Percentiles rank a stretch among this genome's conserved stretches.
phyloP scores from a whole-genome alignment of 805 yeast species.

The Myxozyma neotropica region DNA sequence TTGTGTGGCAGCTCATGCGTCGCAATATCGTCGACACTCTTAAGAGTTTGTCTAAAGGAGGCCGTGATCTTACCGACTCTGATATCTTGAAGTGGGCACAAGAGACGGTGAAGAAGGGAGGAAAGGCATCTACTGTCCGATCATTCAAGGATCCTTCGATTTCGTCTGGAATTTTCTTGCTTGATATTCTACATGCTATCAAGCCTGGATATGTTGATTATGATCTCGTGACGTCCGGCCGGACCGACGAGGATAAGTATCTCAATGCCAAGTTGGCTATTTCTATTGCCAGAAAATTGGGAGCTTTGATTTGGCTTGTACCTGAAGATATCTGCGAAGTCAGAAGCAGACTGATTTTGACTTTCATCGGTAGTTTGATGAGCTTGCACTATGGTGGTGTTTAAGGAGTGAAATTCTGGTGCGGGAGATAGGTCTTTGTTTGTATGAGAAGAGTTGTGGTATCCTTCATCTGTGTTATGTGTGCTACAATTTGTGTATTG shows the following conservation, averaged over 20 bases:
- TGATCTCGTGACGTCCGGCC: constrained; percentile 80
- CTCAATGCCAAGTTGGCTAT: constrained; percentile 93
- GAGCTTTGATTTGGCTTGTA: constrained; percentile 98
- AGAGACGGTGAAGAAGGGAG: constrained; percentile 80
- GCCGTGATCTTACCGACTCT: constrained; percentile 74
- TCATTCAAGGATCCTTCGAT: constrained; percentile 83
- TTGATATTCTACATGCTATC: constrained; percentile 88
- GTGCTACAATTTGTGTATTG: not conserved
- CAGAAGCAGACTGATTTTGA: constrained; percentile 86
- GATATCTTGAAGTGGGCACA: constrained; percentile 96
- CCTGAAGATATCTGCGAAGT: constrained; percentile 99
- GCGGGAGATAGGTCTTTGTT: no score
- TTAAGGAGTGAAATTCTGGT: not conserved
- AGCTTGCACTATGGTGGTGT: constrained; percentile 46
- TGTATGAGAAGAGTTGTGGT: no score
- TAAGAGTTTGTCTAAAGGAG: constrained; percentile 67
- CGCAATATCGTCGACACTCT: constrained; percentile 88
- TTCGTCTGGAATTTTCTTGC: constrained; percentile 74
- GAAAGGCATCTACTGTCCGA: constrained; percentile 65
- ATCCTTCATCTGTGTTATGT: no score
- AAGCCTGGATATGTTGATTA: constrained; percentile 98
- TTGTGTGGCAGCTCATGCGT: constrained; percentile 99
- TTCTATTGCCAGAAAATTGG: constrained; percentile 96
- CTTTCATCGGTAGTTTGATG: constrained; percentile 96
- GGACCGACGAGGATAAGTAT: constrained; percentile 79